A percentile compares a stretch with the other conserved stretches of the same genome.
These are phyloP conservation scores for Vanderwaltozyma tropicalis DNA, from an alignment of 805 yeast species.

Conservation along the genomic window DNA sequence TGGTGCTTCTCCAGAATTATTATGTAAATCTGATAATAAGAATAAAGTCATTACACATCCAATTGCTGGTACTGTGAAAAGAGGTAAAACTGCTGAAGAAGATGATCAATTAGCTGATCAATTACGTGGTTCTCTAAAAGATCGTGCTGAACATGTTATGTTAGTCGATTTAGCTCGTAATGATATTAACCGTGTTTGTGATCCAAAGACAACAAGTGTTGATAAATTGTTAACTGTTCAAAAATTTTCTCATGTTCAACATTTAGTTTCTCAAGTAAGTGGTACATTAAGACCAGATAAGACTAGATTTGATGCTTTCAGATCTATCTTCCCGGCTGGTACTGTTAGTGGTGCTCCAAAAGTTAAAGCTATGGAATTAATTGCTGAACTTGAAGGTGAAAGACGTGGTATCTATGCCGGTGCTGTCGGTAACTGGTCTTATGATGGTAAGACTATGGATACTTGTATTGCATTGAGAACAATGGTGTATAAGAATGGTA, in stretches of 20 bases:
- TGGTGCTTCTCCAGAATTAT: conserved; percentile 94
- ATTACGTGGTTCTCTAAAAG: conserved; percentile 69
- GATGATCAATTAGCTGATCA: conserved; percentile 75
- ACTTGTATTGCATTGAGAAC: conserved; percentile 97
- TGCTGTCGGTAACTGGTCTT: conserved; percentile 97
- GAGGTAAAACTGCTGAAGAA: conserved; percentile 87
- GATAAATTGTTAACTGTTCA: conserved; percentile 85
- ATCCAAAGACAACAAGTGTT: conserved; percentile 72
- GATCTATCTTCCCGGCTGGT: conserved; percentile 98
- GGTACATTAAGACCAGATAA: conserved; percentile 79
- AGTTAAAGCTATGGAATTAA: conserved; percentile 91
- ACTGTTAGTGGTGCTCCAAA: conserved; percentile 98
- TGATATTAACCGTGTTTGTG: conserved; percentile 91
- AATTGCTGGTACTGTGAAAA: conserved; percentile 89
- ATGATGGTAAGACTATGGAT: conserved; percentile 90
- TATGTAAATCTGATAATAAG: conserved; percentile 68
- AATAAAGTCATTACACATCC: conserved; percentile 87
- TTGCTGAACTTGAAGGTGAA: conserved; percentile 80
- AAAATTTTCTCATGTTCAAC: conserved; percentile 95
- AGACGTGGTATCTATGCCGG: conserved; percentile 97
- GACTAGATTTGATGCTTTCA: conserved; percentile 90
- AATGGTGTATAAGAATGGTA: conserved; percentile 85
- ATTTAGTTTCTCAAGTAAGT: conserved; percentile 86
- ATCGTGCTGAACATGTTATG: conserved; percentile 98
- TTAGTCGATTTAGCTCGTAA: conserved; percentile 95